phyloP scores from a whole-genome alignment of 108 stramenopile species.

The Cyclotella cryptica region DNA sequence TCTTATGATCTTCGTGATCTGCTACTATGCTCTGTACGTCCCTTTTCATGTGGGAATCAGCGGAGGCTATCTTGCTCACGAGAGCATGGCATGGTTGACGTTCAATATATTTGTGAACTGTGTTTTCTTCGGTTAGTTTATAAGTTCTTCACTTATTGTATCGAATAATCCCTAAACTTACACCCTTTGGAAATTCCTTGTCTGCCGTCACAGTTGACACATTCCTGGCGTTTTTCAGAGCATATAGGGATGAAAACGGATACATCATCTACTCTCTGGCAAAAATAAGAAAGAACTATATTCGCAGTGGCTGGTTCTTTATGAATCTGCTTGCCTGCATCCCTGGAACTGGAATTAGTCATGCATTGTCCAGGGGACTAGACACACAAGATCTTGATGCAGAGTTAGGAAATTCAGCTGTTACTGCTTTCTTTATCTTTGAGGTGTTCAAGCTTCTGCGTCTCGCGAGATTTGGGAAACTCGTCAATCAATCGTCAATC shows the following conservation, averaged over 20 bases:
- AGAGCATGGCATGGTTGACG: slow-evolving; percentile 12
- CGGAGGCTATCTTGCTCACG: slow-evolving; percentile 39
- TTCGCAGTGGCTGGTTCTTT: slow-evolving; percentile 53
- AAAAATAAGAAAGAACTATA: slow-evolving; percentile 37
- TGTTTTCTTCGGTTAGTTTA: slow-evolving; percentile 36
- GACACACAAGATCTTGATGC: background rate
- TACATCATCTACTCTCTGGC: slow-evolving; percentile 37
- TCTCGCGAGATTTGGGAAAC: slow-evolving; percentile 28
- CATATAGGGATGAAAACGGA: slow-evolving; percentile 36
- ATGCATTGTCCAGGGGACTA: background rate
- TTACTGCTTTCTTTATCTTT: slow-evolving; percentile 10
- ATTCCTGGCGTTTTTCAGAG: slow-evolving; percentile 58
- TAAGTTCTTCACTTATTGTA: background rate
- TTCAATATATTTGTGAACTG: slow-evolving; percentile 49
- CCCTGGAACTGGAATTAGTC: slow-evolving; percentile 25
- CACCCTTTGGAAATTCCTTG: background rate
- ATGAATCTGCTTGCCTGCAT: slow-evolving; percentile 46
- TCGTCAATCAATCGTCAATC: slow-evolving; percentile 28
- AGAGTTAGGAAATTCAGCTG: background rate
- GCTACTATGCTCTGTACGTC: slow-evolving; percentile 42
- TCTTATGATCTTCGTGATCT: slow-evolving; percentile 48
- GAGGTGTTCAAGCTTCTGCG: slow-evolving; percentile 50
- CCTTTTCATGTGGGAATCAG: slow-evolving; percentile 55
- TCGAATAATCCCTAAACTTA: background rate
- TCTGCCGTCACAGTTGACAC: slow-evolving; percentile 42